Evolutionary conservation across 306 rosid genomes (phyloP).

Genomic region (Sindora glabra): DNA sequence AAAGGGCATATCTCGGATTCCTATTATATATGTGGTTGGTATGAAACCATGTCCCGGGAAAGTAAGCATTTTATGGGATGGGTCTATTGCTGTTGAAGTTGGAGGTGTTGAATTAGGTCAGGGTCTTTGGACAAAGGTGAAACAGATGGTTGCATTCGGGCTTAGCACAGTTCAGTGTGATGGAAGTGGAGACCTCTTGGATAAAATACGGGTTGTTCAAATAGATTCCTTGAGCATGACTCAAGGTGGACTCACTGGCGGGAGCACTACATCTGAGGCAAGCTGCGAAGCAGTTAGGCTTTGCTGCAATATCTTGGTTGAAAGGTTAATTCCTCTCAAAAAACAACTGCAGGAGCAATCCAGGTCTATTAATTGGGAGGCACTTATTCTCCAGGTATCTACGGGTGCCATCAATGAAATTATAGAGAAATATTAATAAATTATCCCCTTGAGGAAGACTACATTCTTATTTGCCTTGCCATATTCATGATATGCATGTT

Average conservation of each 20-base stretch:
- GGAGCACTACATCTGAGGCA: constrained; percentile 93
- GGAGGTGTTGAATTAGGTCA: constrained; percentile 88
- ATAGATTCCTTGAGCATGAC: constrained; percentile 68
- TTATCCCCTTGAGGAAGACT: background rate
- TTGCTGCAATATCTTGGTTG: constrained; percentile 69
- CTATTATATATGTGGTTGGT: constrained; percentile 30
- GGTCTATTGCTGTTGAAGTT: constrained; percentile 75
- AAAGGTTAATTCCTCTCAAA: constrained; percentile 60
- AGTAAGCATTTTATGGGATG: constrained; percentile 67
- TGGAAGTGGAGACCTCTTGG: constrained; percentile 34
- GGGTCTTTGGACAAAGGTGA: too few relatives aligned
- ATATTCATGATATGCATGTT: too few relatives aligned
- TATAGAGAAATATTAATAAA: background rate
- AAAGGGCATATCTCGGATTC: constrained; percentile 79
- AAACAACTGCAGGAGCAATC: constrained; percentile 43
- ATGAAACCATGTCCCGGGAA: constrained; percentile 71
- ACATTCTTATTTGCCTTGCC: background rate
- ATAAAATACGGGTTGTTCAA: constrained; percentile 69
- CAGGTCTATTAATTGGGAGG: constrained; percentile 66
- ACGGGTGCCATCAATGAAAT: background rate
- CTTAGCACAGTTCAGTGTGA: constrained; percentile 52
- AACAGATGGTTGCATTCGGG: constrained; percentile 74
- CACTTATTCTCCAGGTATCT: constrained; percentile 64
- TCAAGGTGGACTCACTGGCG: constrained; percentile 86
- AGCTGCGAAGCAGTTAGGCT: constrained; percentile 83